phyloP scores from a whole-genome alignment of 2,329 filamentous ascomycete species.

The Falciphora oryzae region DNA sequence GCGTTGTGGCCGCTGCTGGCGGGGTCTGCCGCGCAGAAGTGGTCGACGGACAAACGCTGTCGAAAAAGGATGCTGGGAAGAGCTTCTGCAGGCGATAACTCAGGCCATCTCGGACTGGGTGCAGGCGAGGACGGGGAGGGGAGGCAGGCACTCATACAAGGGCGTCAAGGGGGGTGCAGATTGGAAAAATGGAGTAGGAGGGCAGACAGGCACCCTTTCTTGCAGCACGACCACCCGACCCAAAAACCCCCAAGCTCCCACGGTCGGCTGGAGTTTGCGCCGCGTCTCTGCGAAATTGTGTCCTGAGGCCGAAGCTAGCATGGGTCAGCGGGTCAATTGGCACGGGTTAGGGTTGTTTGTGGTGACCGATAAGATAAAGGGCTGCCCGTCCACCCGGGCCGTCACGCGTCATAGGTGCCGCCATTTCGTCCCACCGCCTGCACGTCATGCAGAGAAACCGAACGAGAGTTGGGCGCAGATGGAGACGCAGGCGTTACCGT shows the following conservation, averaged over 20 bases:
- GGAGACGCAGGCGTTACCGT: no score
- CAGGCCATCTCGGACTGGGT: not conserved
- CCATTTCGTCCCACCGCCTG: not conserved
- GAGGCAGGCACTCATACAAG: not conserved
- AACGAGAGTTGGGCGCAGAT: not conserved
- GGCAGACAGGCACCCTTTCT: not conserved
- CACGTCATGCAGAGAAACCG: not conserved
- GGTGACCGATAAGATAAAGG: no score
- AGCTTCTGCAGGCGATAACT: not conserved
- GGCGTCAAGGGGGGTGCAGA: not conserved
- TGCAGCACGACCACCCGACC: not conserved
- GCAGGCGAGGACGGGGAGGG: not conserved
- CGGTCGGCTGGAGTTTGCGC: not conserved
- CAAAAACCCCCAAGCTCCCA: not conserved
- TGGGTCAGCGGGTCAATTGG: not conserved
- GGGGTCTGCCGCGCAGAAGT: not conserved
- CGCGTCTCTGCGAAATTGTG: not conserved
- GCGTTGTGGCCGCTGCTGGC: not conserved
- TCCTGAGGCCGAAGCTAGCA: slow-evolving; percentile 1
- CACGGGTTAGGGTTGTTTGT: not conserved
- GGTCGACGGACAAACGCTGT: slow-evolving; percentile 1
- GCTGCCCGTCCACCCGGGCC: not conserved
- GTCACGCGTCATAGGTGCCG: not conserved
- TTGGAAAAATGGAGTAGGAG: not conserved
- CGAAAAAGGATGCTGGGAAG: not conserved